Conservation (phyloP, 345 rosid genomes). For the Triadica sebifera region DNA sequence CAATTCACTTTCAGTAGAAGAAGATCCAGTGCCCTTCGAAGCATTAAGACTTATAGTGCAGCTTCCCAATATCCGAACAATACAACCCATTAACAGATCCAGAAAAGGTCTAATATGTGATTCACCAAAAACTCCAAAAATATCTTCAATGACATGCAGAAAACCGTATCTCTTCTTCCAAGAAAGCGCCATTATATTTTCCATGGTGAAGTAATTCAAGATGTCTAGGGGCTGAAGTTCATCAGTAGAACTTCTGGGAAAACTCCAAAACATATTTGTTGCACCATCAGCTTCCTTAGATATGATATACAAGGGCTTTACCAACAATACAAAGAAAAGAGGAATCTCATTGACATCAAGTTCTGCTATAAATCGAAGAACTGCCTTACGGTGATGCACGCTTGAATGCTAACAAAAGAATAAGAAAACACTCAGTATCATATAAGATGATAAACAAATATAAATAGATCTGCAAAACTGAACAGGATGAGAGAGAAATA, state of each 20-base stretch:
- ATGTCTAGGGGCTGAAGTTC: conserved; percentile 46
- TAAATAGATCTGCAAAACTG: background rate
- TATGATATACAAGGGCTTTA: conserved; percentile 66
- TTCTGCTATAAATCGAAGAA: conserved; percentile 77
- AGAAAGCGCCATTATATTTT: conserved; percentile 50
- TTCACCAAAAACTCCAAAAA: conserved; percentile 77
- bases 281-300: conserved; percentile 46
- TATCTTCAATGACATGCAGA: conserved; percentile 77
- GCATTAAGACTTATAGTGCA: conserved; percentile 42
- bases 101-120: conserved; percentile 65
- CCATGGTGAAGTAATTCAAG: conserved; percentile 56
- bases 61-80: conserved; percentile 64
- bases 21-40: conserved; percentile 38
- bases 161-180: conserved; percentile 78
- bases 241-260: conserved; percentile 34
- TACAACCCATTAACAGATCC: conserved; percentile 79
- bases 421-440: background rate
- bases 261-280: conserved; percentile 37
- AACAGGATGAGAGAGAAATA: background rate
- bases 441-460: background rate
- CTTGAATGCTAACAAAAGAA: conserved; percentile 64
- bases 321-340: conserved; percentile 70
- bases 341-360: conserved; percentile 67
- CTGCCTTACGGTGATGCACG: conserved; percentile 67
- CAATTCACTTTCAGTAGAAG: conserved; percentile 26